Evolutionary conservation across 2,329 filamentous ascomycete species (phyloP), one percentile per base, ranked within the genome.

Genomic region (Fusarium xylarioides): DNA sequence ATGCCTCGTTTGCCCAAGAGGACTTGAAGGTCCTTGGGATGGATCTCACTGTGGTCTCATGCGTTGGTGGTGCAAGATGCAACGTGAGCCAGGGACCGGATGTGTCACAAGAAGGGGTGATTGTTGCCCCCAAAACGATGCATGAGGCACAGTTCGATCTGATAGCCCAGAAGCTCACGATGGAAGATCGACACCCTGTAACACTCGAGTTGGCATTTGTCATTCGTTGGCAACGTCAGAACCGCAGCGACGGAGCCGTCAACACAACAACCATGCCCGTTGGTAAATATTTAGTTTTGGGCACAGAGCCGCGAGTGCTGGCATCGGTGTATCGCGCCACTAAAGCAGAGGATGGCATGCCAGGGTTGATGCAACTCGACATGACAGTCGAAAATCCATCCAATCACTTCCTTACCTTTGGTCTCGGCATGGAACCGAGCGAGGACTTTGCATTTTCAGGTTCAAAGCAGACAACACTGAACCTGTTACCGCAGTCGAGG

Each of bases 381-480:
- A 80, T 90, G 79, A 94, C 91, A 7, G 90, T 99, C 63, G 96
- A 99, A 83, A 99, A 99, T 80, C 93, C 95, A 1, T 98, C 95
- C 1, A 92, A 91, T 80, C 96, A 99, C 81, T 97, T 97, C 82
- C 88, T 99, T 55, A 97, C 95, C 0, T 99, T 99, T 82, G 95
- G 93, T 35, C 82, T 98, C 54, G 91, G 87, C 32, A 97, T 99
- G 95, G 95, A 99, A 76, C 93, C 95, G 6, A 95, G 91, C 79
- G 94, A 97, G 73, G 90, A 94, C 59, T 98, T 98, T 82, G 95
- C 95, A 0, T 98, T 99, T 81, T 95, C 93, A 12, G 96, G 96
- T 0, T 86, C 93, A 4, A 98, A 98, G 83, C 88, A 92, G 73
- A 91, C 90, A 18, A 92, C 92, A 3, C 76, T 98, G 58, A 94